A percentile compares a stretch with the other conserved stretches of the same genome.
Evolutionary conservation across 2,329 filamentous ascomycete species (phyloP).

Genomic region (Cladosporium sp.): DNA sequence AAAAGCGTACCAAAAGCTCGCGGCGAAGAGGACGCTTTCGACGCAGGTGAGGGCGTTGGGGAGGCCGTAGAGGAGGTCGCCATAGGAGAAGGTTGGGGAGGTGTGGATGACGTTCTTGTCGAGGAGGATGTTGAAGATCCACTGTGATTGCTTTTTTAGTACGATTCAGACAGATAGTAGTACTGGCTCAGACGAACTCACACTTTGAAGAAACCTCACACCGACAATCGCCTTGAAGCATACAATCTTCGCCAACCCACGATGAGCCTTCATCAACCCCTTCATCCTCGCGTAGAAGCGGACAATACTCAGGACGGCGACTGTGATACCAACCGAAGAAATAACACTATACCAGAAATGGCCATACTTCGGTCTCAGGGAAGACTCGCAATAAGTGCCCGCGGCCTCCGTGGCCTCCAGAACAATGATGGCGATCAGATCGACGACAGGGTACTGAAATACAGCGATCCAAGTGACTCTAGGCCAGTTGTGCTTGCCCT

Average conservation of each 20-base stretch:
- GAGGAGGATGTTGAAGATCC: constrained; percentile 25
- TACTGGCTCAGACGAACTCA: background rate
- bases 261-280: constrained; percentile 18
- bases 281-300: constrained; percentile 25
- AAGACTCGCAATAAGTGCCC: constrained; percentile 23
- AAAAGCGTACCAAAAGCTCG: constrained; percentile 27
- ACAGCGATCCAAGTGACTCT: constrained; percentile 25
- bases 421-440: constrained; percentile 21
- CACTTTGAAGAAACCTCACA: constrained; percentile 23
- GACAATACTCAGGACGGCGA: constrained; percentile 23
- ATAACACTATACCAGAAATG: constrained; percentile 23
- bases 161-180: too few relatives aligned
- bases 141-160: too few relatives aligned
- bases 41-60: constrained; percentile 21
- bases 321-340: constrained; percentile 19
- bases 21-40: constrained; percentile 24
- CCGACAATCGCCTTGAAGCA: constrained; percentile 30
- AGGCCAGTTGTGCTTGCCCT: constrained; percentile 16
- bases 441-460: constrained; percentile 27
- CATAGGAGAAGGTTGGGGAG: constrained; percentile 18
- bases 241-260: constrained; percentile 23
- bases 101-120: constrained; percentile 22
- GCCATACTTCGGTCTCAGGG: constrained; percentile 18
- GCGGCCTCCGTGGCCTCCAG: constrained; percentile 22
- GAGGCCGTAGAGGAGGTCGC: constrained; percentile 27